phyloP scores from a whole-genome alignment of 441 rosid genomes.

The Melastoma candidum region DNA sequence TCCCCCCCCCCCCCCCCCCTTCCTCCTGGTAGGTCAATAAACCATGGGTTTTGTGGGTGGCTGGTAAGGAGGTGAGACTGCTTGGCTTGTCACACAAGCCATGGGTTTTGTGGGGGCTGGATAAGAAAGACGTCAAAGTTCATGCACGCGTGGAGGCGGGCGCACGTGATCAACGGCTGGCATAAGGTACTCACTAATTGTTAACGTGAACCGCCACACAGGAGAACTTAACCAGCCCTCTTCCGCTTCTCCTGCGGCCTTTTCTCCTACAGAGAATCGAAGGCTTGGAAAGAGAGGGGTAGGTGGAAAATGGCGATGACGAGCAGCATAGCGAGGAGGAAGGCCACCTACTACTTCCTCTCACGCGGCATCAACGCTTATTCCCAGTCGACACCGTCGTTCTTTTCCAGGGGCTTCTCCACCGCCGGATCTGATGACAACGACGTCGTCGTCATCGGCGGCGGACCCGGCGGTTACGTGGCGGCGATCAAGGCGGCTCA shows the following conservation, averaged over 20 bases:
- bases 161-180: no score
- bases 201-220: no score
- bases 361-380: constrained; percentile 37
- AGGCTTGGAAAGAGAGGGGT: neutral
- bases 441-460: constrained; percentile 92
- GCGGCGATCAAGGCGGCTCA: constrained; percentile 99
- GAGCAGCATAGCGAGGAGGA: constrained; percentile 57
- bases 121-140: no score
- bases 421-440: constrained; percentile 77
- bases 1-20: no score
- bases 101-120: no score
- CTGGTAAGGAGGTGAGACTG: no score
- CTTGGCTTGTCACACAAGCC: no score
- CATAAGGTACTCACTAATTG: no score
- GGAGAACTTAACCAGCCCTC: no score
- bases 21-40: no score
- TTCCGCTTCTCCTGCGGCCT: neutral
- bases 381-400: constrained; percentile 38
- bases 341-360: constrained; percentile 42
- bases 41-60: no score
- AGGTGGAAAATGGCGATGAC: constrained; percentile 70
- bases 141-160: no score
- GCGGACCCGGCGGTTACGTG: constrained; percentile 98
- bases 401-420: constrained; percentile 62
- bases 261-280: neutral